Conservation (phyloP, 2,329 filamentous ascomycete species). For the Penicillium palitans region DNA sequence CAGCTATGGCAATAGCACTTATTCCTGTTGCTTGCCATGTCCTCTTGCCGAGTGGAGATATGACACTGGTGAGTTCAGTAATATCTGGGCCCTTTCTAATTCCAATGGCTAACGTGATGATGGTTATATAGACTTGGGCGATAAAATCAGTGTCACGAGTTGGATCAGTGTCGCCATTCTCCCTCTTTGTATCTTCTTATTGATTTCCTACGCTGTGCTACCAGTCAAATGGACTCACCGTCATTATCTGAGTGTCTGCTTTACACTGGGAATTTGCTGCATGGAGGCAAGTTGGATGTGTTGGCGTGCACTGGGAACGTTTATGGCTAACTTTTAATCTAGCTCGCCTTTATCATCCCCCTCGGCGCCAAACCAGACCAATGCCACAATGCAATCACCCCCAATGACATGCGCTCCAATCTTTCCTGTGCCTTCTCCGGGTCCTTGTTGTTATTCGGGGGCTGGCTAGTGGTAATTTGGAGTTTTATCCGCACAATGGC, state of each 20-base stretch:
- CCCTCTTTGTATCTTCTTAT: constrained; percentile 69
- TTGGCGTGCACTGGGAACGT: neutral
- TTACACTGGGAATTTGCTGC: constrained; percentile 71
- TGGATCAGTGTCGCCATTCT: constrained; percentile 79
- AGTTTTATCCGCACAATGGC: constrained; percentile 83
- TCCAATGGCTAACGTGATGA: constrained; percentile 11
- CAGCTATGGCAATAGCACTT: constrained; percentile 43
- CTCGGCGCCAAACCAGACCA: constrained; percentile 74
- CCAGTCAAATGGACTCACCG: constrained; percentile 86
- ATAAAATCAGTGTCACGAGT: constrained; percentile 67
- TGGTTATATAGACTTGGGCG: constrained; percentile 46
- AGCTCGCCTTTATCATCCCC: constrained; percentile 90
- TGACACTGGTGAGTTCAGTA: constrained; percentile 50
- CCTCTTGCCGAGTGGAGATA: constrained; percentile 78
- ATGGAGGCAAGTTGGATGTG: constrained; percentile 67
- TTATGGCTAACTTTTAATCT: constrained; percentile 13
- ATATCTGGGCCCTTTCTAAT: neutral
- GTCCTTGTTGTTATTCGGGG: constrained; percentile 79
- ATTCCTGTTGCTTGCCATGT: constrained; percentile 84
- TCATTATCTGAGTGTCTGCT: constrained; percentile 88
- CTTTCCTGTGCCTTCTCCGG: constrained; percentile 85
- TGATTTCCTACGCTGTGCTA: constrained; percentile 75
- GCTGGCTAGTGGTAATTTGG: constrained; percentile 84
- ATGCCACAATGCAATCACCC: constrained; percentile 88
- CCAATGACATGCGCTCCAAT: constrained; percentile 83